Conservation (phyloP, 305 asterid genomes). For the Fraxinus greggii region DNA sequence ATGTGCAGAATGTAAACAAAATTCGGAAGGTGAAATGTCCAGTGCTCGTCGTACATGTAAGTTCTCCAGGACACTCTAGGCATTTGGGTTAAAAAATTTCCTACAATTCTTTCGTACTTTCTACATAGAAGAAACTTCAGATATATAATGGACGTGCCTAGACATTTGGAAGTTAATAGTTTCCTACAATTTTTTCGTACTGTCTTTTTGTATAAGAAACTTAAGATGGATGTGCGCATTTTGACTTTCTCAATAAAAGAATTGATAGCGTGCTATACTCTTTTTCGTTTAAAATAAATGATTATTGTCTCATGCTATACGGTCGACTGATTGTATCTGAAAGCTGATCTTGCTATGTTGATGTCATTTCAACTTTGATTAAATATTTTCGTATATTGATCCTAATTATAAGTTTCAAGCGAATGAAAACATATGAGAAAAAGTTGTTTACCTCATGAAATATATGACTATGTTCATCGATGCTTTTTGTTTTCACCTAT, state of each 20-base stretch:
- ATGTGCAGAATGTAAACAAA: constrained; percentile 89
- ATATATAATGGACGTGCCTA: not conserved
- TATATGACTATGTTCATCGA: too few species aligned
- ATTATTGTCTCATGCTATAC: not conserved
- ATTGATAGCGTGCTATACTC: not conserved
- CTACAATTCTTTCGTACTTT: not conserved
- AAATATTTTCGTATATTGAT: too few species aligned
- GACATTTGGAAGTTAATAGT: not conserved
- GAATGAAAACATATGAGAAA: too few species aligned
- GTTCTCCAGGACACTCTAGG: constrained; percentile 29
- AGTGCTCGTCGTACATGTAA: constrained; percentile 94
- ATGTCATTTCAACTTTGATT: too few species aligned
- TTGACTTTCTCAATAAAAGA: not conserved
- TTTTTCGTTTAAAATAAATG: not conserved
- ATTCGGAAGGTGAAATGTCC: constrained; percentile 93
- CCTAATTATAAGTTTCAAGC: too few species aligned
- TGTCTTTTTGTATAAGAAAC: not conserved
- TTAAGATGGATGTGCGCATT: not conserved
- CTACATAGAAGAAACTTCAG: not conserved
- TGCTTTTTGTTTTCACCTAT: too few species aligned
- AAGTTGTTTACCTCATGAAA: too few species aligned
- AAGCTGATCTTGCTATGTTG: not conserved
- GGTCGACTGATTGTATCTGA: too few species aligned
- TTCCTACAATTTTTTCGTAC: not conserved
- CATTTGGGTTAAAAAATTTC: not conserved